These are phyloP conservation scores for Mortierella sp. DNA, from an alignment of 371 early-diverging fungal genomes.

Conservation along the genomic window DNA sequence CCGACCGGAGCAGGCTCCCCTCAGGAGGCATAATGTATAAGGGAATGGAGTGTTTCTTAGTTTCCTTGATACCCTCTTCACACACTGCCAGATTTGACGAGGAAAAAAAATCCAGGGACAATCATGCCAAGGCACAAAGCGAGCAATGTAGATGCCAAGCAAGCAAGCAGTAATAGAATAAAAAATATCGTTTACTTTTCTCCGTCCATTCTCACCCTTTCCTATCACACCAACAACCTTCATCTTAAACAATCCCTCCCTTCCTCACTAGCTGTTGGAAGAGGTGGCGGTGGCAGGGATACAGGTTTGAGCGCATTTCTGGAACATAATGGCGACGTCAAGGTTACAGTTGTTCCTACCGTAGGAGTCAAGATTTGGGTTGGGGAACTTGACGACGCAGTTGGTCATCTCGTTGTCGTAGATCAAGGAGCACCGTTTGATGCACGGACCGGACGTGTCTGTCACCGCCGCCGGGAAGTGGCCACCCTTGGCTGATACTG, in stretches of 20 bases:
- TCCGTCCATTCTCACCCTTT: too few species aligned
- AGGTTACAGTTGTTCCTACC: neutral
- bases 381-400: neutral
- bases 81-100: neutral
- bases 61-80: neutral
- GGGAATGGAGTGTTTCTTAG: neutral
- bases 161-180: neutral
- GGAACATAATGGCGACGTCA: neutral
- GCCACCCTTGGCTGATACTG: neutral
- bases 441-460: neutral
- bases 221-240: neutral
- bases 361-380: neutral
- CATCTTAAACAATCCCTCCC: neutral
- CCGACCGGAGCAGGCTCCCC: slow-evolving; percentile 29
- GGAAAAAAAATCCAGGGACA: neutral
- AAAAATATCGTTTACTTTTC: neutral
- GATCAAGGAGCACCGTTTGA: neutral
- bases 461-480: neutral
- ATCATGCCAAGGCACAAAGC: neutral
- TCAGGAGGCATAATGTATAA: slow-evolving; percentile 39
- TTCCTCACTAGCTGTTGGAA: neutral
- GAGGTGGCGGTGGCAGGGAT: neutral
- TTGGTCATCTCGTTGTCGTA: neutral
- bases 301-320: neutral
- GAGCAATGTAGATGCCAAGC: neutral